A percentile compares a stretch with the other conserved stretches of the same genome.
phyloP scores from a whole-genome alignment of 768 basidiomycete species.

The Hortiboletus campestris region DNA sequence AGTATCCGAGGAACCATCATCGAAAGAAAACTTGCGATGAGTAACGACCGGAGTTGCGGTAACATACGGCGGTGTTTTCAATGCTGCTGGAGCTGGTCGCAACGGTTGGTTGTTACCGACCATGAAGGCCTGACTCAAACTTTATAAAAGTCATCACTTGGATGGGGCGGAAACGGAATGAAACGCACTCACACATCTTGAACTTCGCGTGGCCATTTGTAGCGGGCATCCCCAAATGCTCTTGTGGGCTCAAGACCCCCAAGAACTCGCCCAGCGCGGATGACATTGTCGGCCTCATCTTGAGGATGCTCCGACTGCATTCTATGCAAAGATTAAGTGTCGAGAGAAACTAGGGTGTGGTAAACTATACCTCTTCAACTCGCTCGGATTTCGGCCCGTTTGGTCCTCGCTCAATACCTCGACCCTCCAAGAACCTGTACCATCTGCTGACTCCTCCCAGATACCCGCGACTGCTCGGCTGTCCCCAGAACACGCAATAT shows the following conservation, averaged over 20 bases:
- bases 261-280: slow-evolving; percentile 77
- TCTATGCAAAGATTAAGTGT: slow-evolving; percentile 35
- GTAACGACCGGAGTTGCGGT: slow-evolving; percentile 81
- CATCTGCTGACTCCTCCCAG: slow-evolving; percentile 68
- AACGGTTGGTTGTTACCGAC: slow-evolving; percentile 57
- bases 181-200: slow-evolving; percentile 60
- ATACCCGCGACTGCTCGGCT: slow-evolving; percentile 94
- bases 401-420: slow-evolving; percentile 96
- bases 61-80: slow-evolving; percentile 93
- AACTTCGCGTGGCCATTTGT: slow-evolving; percentile 78
- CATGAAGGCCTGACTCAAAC: slow-evolving; percentile 65
- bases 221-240: slow-evolving; percentile 86
- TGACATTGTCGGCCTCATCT: slow-evolving; percentile 69
- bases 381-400: slow-evolving; percentile 87
- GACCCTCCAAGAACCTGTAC: slow-evolving; percentile 79
- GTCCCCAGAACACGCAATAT: slow-evolving; percentile 91
- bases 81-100: slow-evolving; percentile 55
- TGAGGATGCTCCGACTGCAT: slow-evolving; percentile 81
- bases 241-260: slow-evolving; percentile 86
- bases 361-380: slow-evolving; percentile 66
- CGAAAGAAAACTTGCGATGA: slow-evolving; percentile 64
- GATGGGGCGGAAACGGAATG: background rate
- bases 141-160: slow-evolving; percentile 20
- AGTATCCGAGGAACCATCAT: slow-evolving; percentile 25
- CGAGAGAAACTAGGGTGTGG: background rate